phyloP scores from a whole-genome alignment of 768 basidiomycete species.

The Russula sp. region DNA sequence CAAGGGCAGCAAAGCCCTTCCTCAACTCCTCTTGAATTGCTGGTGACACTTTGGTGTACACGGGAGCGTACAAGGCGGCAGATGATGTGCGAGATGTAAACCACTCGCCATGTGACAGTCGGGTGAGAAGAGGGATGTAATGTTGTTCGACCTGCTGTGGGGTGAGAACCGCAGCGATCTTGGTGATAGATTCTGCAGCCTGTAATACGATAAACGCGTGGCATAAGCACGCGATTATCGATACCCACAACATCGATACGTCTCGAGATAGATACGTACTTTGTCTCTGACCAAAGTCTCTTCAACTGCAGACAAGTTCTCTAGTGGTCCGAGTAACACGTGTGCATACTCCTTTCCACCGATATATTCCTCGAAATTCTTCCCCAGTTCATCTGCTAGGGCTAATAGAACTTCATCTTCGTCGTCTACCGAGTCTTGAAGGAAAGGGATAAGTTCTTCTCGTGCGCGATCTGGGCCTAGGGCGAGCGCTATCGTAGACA shows the following conservation, averaged over 20 bases:
- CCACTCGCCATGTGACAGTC: slow-evolving; percentile 94
- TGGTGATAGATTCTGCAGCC: slow-evolving; percentile 96
- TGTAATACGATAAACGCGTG: slow-evolving; percentile 36
- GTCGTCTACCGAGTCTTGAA: slow-evolving; percentile 98
- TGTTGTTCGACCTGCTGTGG: slow-evolving; percentile 79
- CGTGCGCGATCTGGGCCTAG: slow-evolving; percentile 93
- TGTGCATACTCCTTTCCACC: slow-evolving; percentile 88
- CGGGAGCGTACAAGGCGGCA: slow-evolving; percentile 87
- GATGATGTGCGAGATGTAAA: slow-evolving; percentile 97
- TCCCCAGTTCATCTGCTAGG: slow-evolving; percentile 91
- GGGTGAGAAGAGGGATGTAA: slow-evolving; percentile 87
- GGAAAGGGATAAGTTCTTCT: slow-evolving; percentile 93
- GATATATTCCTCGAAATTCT: slow-evolving; percentile 89
- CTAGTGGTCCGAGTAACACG: slow-evolving; percentile 84
- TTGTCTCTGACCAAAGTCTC: slow-evolving; percentile 98
- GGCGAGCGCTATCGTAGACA: slow-evolving; percentile 97
- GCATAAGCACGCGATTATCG: slow-evolving; percentile 13
- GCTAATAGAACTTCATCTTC: slow-evolving; percentile 98
- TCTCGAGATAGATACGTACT: slow-evolving; percentile 46
- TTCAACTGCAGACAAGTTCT: slow-evolving; percentile 94
- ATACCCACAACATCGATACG: neutral
- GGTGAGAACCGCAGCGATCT: slow-evolving; percentile 75
- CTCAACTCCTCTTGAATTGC: slow-evolving; percentile 82
- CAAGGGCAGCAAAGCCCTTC: slow-evolving; percentile 76
- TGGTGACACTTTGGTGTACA: slow-evolving; percentile 76